phyloP scores from a whole-genome alignment of 306 rosid species.

The Malus sieversii region DNA sequence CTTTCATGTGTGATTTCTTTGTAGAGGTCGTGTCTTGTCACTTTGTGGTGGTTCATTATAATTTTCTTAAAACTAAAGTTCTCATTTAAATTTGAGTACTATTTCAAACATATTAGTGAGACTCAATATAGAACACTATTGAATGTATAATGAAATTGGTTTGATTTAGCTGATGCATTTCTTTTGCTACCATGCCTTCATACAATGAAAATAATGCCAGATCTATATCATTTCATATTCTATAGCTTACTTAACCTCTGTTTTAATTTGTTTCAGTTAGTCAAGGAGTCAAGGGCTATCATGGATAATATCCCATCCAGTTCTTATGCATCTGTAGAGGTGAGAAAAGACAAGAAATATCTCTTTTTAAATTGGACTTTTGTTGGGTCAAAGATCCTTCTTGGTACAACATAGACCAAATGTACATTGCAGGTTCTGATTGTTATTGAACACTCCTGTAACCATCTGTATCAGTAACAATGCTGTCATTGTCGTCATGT shows the following conservation, averaged over 20 bases:
- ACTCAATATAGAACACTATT: not conserved
- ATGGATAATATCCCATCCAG: conserved; percentile 34
- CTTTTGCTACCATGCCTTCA: not conserved
- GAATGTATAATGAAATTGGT: not conserved
- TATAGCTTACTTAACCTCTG: conserved; percentile 9
- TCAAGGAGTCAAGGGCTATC: conserved; percentile 35
- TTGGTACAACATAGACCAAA: not conserved
- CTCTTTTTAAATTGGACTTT: not conserved
- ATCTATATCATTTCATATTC: not conserved
- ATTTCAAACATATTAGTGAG: not conserved
- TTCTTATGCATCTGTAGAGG: conserved; percentile 46
- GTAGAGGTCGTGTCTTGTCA: not conserved
- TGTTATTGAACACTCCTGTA: not conserved
- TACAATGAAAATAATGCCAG: not conserved
- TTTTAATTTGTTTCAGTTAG: conserved; percentile 31
- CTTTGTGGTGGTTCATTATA: not conserved
- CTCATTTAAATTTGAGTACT: not conserved
- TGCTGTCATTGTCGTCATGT: not conserved
- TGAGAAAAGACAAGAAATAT: not conserved
- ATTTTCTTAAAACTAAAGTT: not conserved
- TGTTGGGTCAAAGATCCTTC: no score
- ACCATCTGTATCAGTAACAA: not conserved
- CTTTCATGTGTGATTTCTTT: not conserved
- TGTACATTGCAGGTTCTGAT: not conserved
- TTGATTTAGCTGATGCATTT: not conserved